Evolutionary conservation across 208 protist genomes (phyloP).

Genomic region (Phytomonas sp.): DNA sequence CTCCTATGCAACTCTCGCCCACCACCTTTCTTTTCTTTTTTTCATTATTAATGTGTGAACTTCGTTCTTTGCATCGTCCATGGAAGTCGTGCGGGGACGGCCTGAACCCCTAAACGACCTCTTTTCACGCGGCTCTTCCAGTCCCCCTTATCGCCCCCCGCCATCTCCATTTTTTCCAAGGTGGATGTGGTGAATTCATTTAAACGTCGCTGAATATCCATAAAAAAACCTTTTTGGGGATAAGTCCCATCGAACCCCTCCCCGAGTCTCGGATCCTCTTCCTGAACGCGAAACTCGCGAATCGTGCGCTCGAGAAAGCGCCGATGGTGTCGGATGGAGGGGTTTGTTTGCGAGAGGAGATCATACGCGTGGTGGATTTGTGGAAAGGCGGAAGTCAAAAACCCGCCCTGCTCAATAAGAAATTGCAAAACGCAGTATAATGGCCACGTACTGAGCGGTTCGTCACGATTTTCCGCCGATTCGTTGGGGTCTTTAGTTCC

Average conservation of each 20-base stretch:
- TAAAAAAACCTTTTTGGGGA: slow-evolving; percentile 36
- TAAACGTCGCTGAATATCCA: slow-evolving; percentile 41
- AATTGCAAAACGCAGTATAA: slow-evolving; percentile 58
- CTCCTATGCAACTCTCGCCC: background rate
- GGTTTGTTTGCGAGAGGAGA: slow-evolving; percentile 16
- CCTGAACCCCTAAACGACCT: slow-evolving; percentile 50
- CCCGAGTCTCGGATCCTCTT: background rate
- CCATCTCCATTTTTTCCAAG: slow-evolving; percentile 23
- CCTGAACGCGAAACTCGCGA: background rate
- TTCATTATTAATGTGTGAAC: slow-evolving; percentile 4
- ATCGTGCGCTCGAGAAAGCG: slow-evolving; percentile 11
- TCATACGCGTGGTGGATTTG: slow-evolving; percentile 26
- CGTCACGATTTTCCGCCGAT: background rate
- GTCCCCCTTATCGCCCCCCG: slow-evolving; percentile 27
- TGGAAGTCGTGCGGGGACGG: slow-evolving; percentile 44
- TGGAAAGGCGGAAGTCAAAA: slow-evolving; percentile 58
- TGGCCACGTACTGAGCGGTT: slow-evolving; percentile 49
- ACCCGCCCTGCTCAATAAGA: slow-evolving; percentile 54
- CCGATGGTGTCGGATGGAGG: slow-evolving; percentile 35
- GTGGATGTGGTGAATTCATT: slow-evolving; percentile 29
- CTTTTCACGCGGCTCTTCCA: slow-evolving; percentile 34
- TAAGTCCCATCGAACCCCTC: slow-evolving; percentile 13
- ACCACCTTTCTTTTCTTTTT: background rate
- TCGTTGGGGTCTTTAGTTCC: slow-evolving; percentile 11
- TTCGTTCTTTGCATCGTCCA: slow-evolving; percentile 40